phyloP scores from a whole-genome alignment of 257 asterid genomes.

The Solanum rostratum region DNA sequence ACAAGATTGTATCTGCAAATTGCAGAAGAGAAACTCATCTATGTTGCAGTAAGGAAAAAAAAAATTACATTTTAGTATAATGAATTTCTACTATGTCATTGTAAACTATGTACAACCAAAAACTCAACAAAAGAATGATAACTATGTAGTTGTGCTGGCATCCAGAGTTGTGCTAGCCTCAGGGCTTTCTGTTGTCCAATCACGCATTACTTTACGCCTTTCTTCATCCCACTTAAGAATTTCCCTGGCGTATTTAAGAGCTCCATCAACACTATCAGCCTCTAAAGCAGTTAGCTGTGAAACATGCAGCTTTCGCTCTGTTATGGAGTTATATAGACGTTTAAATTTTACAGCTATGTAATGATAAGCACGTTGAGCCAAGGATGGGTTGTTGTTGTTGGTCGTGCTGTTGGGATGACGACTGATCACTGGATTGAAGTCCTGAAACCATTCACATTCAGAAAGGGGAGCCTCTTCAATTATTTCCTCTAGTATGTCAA shows the following conservation, averaged over 20 bases:
- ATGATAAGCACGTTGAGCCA: conserved; percentile 74
- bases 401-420: conserved; percentile 17
- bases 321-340: conserved; percentile 34
- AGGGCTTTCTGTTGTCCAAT: conserved; percentile 39
- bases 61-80: neutral
- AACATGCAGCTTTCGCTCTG: conserved; percentile 51
- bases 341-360: conserved; percentile 66
- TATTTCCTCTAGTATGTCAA: conserved; percentile 67
- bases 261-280: conserved; percentile 53
- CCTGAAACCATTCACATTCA: conserved; percentile 69
- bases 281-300: conserved; percentile 58
- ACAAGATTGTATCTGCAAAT: neutral
- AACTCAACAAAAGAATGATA: neutral
- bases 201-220: conserved; percentile 20
- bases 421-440: conserved; percentile 63
- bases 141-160: neutral
- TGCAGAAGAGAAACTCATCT: neutral
- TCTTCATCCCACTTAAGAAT: conserved; percentile 71
- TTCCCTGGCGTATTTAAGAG: conserved; percentile 52
- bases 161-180: conserved; percentile 48
- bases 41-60: neutral
- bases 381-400: conserved; percentile 28
- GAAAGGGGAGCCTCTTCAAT: conserved; percentile 48
- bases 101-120: neutral
- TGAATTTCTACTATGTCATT: neutral